Base-by-base conservation (phyloP, 257 asterid species). In the Nyctanthes arbortristis region DNA sequence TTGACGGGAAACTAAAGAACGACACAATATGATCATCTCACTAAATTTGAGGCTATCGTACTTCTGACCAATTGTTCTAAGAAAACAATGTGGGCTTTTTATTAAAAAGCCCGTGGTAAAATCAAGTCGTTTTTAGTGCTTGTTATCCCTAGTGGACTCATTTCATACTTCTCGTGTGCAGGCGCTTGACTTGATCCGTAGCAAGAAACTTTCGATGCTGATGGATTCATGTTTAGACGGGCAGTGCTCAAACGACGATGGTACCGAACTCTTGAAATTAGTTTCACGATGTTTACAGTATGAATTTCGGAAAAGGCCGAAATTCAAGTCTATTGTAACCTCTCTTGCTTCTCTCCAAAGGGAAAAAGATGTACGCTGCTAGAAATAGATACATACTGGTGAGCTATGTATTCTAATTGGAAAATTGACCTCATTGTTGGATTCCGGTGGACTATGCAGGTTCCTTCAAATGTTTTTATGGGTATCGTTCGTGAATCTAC, bases 101-200 rank as follows among this genome's bases (percentile, higher is more conserved):
- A 25, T 34, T 32, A 28, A n/a, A n/a, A n/a, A n/a, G n/a, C n/a
- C n/a, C n/a, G n/a, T n/a, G n/a, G n/a, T n/a, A n/a, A n/a, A n/a
- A n/a, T n/a, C n/a, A n/a, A n/a, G n/a, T n/a, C n/a, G n/a, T n/a
- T 71, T 63, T 32, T 34, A 35, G 18, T 39, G 36, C 5, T 22
- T 52, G 58, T 43, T 4, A 14, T 16, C 52, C 66, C 58, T 72
- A 49, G 22, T 30, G 27, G 11, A n/a, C n/a, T n/a, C n/a, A n/a
- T n/a, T n/a, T n/a, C n/a, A n/a, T 27, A n/a, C 32, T 27, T 43
- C 29, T 73, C n/a, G 52, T 43, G 52, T 43, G 7, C 66, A 80
- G 88, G 88, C 88, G 16, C 83, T 83, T 39, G 88, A 83, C 72
- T 68, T 83, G 75, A 80, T 80, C 56, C 82, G 80, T 25, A 83